These are phyloP conservation scores for Cordyceps javanica DNA, from an alignment of 2,329 filamentous ascomycete genomes.

Conservation along the genomic window DNA sequence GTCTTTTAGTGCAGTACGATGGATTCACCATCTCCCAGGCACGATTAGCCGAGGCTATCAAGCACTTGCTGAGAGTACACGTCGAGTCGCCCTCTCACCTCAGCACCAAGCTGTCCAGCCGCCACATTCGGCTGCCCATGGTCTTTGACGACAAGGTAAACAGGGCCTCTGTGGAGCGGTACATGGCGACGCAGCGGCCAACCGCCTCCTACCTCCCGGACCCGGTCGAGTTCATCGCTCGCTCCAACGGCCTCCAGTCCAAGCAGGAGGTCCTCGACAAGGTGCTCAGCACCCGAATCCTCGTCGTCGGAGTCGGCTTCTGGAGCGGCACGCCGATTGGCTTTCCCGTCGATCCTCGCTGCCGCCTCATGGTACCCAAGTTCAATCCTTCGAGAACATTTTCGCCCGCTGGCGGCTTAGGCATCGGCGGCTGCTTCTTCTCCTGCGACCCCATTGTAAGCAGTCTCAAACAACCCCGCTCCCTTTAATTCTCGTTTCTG, in stretches of 20 bases:
- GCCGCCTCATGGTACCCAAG: slow-evolving; percentile 20
- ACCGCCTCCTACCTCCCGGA: slow-evolving; percentile 55
- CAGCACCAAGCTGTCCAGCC: slow-evolving; percentile 10
- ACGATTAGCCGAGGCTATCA: neutral
- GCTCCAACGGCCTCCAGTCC: slow-evolving; percentile 30
- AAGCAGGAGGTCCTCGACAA: slow-evolving; percentile 27
- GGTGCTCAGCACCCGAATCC: slow-evolving; percentile 26
- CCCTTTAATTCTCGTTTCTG: neutral
- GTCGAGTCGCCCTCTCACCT: slow-evolving; percentile 29
- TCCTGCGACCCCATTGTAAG: slow-evolving; percentile 24
- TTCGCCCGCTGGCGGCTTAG: slow-evolving; percentile 27
- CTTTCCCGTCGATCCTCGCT: slow-evolving; percentile 5
- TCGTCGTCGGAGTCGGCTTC: slow-evolving; percentile 25
- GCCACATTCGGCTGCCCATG: slow-evolving; percentile 20
- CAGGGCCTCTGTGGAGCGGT: slow-evolving; percentile 39
- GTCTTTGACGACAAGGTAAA: slow-evolving; percentile 23
- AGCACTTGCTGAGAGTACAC: slow-evolving; percentile 29
- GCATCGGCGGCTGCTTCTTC: slow-evolving; percentile 26
- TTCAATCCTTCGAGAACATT: slow-evolving; percentile 25
- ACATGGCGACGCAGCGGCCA: slow-evolving; percentile 53
- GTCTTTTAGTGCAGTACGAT: slow-evolving; percentile 1
- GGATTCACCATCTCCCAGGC: neutral
- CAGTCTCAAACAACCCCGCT: neutral
- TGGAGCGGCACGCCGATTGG: slow-evolving; percentile 30
- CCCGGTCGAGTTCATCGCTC: slow-evolving; percentile 45